These are phyloP conservation scores for Curvularia lunata DNA, from an alignment of 2,329 filamentous ascomycete genomes.

Conservation along the genomic window DNA sequence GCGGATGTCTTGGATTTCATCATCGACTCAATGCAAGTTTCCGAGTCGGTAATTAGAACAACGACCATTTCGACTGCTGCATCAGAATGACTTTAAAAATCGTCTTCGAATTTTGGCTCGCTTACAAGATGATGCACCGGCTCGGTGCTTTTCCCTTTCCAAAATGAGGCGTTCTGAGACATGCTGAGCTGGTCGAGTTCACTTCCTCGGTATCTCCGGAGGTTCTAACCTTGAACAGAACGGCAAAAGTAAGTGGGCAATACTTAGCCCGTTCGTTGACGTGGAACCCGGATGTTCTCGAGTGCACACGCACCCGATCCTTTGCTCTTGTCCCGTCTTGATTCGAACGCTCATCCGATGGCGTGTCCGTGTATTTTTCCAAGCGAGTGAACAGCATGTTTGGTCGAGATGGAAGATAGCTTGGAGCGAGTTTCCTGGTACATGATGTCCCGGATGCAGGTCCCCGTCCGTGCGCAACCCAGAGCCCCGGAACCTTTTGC, in stretches of 20 bases:
- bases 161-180: constrained; percentile 7
- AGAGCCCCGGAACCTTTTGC: constrained; percentile 9
- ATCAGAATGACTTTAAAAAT: not conserved
- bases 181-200: constrained; percentile 7
- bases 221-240: constrained; percentile 15
- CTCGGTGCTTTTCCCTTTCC: not conserved
- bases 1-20: constrained; percentile 7
- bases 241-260: constrained; percentile 13
- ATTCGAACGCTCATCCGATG: not conserved
- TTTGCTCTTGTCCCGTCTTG: constrained; percentile 6
- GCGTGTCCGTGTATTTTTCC: constrained; percentile 13
- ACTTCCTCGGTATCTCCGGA: constrained; percentile 19
- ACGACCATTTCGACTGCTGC: not conserved
- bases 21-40: constrained; percentile 4
- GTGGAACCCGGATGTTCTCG: constrained; percentile 7
- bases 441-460: constrained; percentile 26
- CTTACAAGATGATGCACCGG: constrained; percentile 2
- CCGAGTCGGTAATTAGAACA: constrained; percentile 1
- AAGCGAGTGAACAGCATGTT: constrained; percentile 1
- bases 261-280: constrained; percentile 11
- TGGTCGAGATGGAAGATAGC: not conserved
- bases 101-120: not conserved
- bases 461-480: constrained; percentile 26
- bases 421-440: constrained; percentile 9
- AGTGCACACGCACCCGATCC: not conserved